Evolutionary conservation across 306 rosid genomes (phyloP), one percentile per base, ranked within the genome.

Genomic region (Lotus japonicus): DNA sequence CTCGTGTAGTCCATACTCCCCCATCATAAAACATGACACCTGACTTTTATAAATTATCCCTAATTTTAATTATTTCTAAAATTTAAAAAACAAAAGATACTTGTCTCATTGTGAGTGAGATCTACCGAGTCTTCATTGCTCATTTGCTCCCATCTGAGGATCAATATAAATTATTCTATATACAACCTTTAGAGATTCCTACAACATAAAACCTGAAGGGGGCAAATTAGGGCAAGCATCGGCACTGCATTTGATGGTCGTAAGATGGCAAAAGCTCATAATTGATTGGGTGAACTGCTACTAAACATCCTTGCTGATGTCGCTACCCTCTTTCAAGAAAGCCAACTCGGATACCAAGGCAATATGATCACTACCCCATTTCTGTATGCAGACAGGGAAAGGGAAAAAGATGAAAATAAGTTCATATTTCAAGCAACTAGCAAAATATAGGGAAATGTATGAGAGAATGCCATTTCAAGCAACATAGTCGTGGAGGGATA

Each of bases 351-450:
- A 76, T 78, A 66, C 97, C 84, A 94, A 69, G 26, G 97, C 96
- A 77, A 94, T 85, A 68, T 94, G 97, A 70, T 94, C 99, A 39
- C 99, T 94, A 36, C 96, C 92, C 97, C 97, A 94, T 85, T 88
- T 94, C 98, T 94, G 85, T 68, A 74, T 18, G 43, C 18, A 73
- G 49, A 14, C 0, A 59, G 6, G 35, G 13, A 79, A 28, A 43
- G 5, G 26, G 26, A 31, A 68, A 39, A 19, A 17, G 1, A 35
- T 19, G 3, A 51, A 28, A 41, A 6, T 10, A 0, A 44, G 23
- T 28, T 33, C 52, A 50, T 15, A 54, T 46, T 62, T 68, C 53
- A 65, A 33, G 56, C 54, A 48, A 13, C 41, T 9, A 23, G 21
- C 65, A 53, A 72, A 63, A 51, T 48, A 42, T 13, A 35, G 5